Evolutionary conservation across 2,329 filamentous ascomycete species (phyloP), one percentile per base, ranked within the genome.

Genomic region (Neonectria punicea): DNA sequence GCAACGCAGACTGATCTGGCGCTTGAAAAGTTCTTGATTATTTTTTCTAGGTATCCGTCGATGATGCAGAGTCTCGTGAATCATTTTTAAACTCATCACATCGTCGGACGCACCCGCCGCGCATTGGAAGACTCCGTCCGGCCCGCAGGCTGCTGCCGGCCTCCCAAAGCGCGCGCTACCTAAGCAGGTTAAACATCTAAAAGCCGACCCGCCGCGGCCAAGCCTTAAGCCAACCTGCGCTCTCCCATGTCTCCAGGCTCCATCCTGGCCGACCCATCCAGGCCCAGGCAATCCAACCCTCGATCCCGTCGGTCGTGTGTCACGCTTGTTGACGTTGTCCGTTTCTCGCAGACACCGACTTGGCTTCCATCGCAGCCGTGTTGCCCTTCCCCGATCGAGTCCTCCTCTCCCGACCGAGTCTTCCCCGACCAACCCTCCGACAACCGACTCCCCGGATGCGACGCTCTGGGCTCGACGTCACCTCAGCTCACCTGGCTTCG

Each of bases 231-330:
- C 41, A 47, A 53, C 18, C 30, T 60, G 28, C 39, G 46, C 34
- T 36, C 44, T 49, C 53, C 53, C 28, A 20, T 39, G 39, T 20
- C 60, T 53, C 60, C 44, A 53, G 60, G 60, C 60, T 58, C 60
- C 60, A 63, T 63, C 41, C 58, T 44, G 56, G 43, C 32, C 16
- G 60, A 63, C 53, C 53, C 53, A 49, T 58, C 60, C 36, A 34
- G 22, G 41, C 44, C 59, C 53, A 56, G 51, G 10, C 55, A 47
- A 63, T 36, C 51, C 32, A 47, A 22, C 54, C 61, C 43, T 63
- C 61, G 43, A 36, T 34, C 34, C 20, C 20, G 44, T 34, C 41
- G 49, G 13, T 32, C 25, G 25, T 47, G 50, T 43, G 50, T 36
- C 55, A 60, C 58, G 58, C 50, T 53, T 32, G 58, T 53, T 36